Percentiles rank a stretch among this genome's conserved stretches.
Conservation (phyloP, 2,329 filamentous ascomycete species). For the Penicillium sp. region DNA sequence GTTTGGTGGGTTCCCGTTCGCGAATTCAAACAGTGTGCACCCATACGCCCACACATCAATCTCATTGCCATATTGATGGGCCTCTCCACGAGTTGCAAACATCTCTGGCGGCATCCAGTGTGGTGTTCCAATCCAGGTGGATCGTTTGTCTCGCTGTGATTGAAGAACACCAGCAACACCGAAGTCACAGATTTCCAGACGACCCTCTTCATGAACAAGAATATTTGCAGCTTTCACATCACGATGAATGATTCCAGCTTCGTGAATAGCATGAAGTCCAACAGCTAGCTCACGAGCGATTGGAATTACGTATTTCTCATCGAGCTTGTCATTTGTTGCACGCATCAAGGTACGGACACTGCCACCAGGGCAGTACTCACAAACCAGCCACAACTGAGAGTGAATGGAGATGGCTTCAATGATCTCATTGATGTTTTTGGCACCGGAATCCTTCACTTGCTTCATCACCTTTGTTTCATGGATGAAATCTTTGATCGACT, state of each 20-base stretch:
- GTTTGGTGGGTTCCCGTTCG: slow-evolving; percentile 51
- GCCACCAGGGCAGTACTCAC: slow-evolving; percentile 66
- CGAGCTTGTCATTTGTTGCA: slow-evolving; percentile 51
- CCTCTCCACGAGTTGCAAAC: slow-evolving; percentile 42
- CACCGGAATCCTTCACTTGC: slow-evolving; percentile 61
- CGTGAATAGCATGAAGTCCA: slow-evolving; percentile 62
- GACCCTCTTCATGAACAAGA: slow-evolving; percentile 62
- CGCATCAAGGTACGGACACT: slow-evolving; percentile 63
- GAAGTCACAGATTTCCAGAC: slow-evolving; percentile 65
- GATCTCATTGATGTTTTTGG: slow-evolving; percentile 63
- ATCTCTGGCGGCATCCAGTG: slow-evolving; percentile 68
- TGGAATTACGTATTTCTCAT: slow-evolving; percentile 63
- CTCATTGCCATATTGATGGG: slow-evolving; percentile 50
- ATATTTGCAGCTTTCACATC: slow-evolving; percentile 67
- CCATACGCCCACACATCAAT: slow-evolving; percentile 55
- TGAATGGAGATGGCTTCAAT: slow-evolving; percentile 65
- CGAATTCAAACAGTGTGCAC: slow-evolving; percentile 52
- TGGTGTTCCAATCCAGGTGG: slow-evolving; percentile 65
- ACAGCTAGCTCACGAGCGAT: slow-evolving; percentile 64
- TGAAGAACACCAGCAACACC: slow-evolving; percentile 65
- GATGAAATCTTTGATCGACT: slow-evolving; percentile 56
- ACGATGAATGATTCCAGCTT: slow-evolving; percentile 65
- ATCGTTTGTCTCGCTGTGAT: slow-evolving; percentile 59
- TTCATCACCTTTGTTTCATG: slow-evolving; percentile 64
- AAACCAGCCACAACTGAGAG: slow-evolving; percentile 65